Base-by-base conservation (phyloP, 2,329 filamentous ascomycete species). In the Cladophialophora yegresii region DNA sequence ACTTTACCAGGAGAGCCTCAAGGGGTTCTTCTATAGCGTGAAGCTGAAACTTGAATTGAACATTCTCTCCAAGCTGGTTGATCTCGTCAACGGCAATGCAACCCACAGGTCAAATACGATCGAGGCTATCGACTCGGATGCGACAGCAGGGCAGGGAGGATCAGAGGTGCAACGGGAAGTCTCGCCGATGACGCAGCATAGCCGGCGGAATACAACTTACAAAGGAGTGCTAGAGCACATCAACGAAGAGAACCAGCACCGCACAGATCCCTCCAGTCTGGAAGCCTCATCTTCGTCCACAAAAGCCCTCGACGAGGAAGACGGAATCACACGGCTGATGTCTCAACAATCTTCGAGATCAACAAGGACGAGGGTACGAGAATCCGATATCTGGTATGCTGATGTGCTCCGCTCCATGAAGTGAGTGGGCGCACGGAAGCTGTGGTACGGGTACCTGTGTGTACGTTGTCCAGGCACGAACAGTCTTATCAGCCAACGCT, bases 361-460 rank as follows among this genome's bases (percentile, higher is more conserved):
- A 22, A 30, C 28, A 28, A 54, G 53, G 49, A 62, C 59, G 13
- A 32, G 40, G 9, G 50, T 54, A n/a, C 51, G 54, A 54, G 59
- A 49, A 40, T 54, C 63, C 13, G 63, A 65, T 53, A 43, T 62
- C n/a, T 53, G 61, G 54, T 65, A 65, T 47, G 63, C 63, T 40
- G 63, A 65, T 7, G 47, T 57, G 2, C 63, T 65, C 23, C 63
- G 56, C 77, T 96, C 54, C 88, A 96, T 77, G 86, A 86, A 74
- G 79, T 86, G 74, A 95, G 91, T 28, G 9, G 47, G 47, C 23
- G 20, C 13, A 26, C 26, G 2, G n/a, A 26, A 50, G 8, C 36
- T 4, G 5, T 43, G n/a, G 5, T 12, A n/a, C 36, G 8, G 36
- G 36, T n/a, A 40, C 13, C 13, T 40, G 1, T 40, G 33, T 40